Base-by-base conservation (phyloP, 2,329 filamentous ascomycete species). In the Drechslera avenae region DNA sequence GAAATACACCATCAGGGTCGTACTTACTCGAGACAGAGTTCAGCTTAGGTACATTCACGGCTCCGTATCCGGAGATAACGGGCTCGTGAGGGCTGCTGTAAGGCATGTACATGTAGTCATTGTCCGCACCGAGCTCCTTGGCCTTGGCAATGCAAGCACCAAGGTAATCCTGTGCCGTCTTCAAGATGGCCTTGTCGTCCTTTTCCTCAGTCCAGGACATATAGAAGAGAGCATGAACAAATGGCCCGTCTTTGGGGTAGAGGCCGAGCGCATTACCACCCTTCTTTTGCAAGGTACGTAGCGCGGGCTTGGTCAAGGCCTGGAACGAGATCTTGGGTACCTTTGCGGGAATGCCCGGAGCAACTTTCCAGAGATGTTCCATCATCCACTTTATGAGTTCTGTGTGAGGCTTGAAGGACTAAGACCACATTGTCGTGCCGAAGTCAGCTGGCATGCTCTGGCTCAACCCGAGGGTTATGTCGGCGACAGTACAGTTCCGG, bases 81-180 rank as follows among this genome's bases (percentile, higher is more conserved):
- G 74, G 67, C 55, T 79, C 75, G 46, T 67, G 74, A 52, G 68
- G 63, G 44, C 67, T 72, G 16, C 75, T 77, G 47, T 80, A 79
- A 52, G 78, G 78, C 72, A 78, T 74, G 59, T 79, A 79, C 33
- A 77, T 54, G 50, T 69, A 49, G 30, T 55, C 36, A 34, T 43
- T 23, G 18, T 48, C 37, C 37, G 18, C 40, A 42, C 37, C 46
- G 4, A 49, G 31, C 16, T 47, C 33, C n/a, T 52, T 56, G 5
- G 51, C 51, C 39, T 40, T 43, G 6, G 21, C 32, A 2, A 41
- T 16, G 4, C 37, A 35, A 5, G 31, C 33, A 6, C 39, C 39
- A 5, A 53, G 46, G 33, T 63, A 54, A 16, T 60, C 56, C 30
- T 53, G 44, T 8, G 54, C 51, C 2, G 54, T 50, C 33, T 55